Evolutionary conservation across 768 basidiomycete genomes (phyloP).

Genomic region (Kwoniella europaea): DNA sequence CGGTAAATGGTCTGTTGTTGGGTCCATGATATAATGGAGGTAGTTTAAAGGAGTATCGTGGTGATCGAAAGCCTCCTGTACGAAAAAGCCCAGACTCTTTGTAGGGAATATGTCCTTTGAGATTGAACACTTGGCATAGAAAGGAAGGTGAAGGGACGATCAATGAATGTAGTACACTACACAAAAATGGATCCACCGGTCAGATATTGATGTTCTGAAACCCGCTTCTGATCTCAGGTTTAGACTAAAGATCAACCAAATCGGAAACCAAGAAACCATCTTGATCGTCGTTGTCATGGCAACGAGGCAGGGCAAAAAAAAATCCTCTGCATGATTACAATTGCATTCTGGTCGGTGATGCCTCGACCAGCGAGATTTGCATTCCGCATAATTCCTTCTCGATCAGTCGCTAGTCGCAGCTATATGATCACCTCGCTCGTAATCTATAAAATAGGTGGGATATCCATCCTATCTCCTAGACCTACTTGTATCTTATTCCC

Average conservation of each 20-base stretch:
- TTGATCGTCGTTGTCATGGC: not conserved
- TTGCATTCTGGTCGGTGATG: too few relatives aligned
- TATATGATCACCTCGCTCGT: not conserved
- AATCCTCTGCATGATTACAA: too few relatives aligned
- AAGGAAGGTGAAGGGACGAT: not conserved
- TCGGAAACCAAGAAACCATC: not conserved
- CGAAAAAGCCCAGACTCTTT: not conserved
- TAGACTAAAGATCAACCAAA: too few relatives aligned
- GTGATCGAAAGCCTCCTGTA: not conserved
- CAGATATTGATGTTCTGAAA: not conserved
- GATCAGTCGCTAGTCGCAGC: too few relatives aligned
- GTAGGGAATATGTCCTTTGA: not conserved
- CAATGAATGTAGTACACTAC: not conserved
- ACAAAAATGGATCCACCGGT: not conserved
- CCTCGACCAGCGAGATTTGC: constrained; percentile 1
- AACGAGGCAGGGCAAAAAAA: not conserved
- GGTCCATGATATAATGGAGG: not conserved
- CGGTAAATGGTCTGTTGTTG: not conserved
- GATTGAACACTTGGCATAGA: not conserved
- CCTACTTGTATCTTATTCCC: constrained; percentile 23
- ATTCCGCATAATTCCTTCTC: not conserved
- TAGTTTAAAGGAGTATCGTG: not conserved
- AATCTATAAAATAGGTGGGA: constrained; percentile 18
- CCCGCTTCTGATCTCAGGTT: too few relatives aligned
- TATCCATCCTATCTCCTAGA: constrained; percentile 31